Evolutionary conservation across 176 grass and related monocot species (phyloP), one percentile per base, ranked within the genome.

Genomic region (Zoysia japonica): DNA sequence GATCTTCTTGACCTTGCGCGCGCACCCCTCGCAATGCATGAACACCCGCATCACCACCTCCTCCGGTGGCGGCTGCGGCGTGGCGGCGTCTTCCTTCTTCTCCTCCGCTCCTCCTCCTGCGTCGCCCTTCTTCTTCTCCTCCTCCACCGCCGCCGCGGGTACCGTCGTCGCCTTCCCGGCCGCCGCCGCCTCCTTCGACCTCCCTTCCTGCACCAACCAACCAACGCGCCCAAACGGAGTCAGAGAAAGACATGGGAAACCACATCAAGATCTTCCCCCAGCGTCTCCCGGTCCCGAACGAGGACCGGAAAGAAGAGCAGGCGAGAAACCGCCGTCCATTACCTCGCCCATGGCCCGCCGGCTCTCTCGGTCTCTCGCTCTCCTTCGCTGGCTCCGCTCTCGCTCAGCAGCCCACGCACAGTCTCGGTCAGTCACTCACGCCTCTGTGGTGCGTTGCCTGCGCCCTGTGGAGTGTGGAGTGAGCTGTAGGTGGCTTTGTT

Each of bases 21-120:
- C 82, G 19, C 89, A 91, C 0, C 85, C 89, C 73, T 82, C 73
- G 81, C 89, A 91, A 68, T 91, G 78, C 89, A 91, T 91, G 82
- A 77, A 77, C 44, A 88, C 89, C 53, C 67, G 69, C 85, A 88
- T 88, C 62, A 88, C 89, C 71, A 91, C 52, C 82, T 85, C 89
- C 82, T 88, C 89, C 82, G 82, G 77, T 71, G 71, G 79, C 72
- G 79, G 28, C 28, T 28, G 28, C 28, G 28, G 28, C 28, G 28
- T 55, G 2, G 75, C 11, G 13, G 74, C 28, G 11, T 42, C 78
- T 46, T 65, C 52, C 61, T 43, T 17, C 67, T 76, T 56, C 71
- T 69, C 47, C 20, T 39, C 75, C 9, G 47, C 64, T 7, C 19
- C 60, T 59, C 66, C 76, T 42, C 44, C 67, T 5, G 2, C 72